Base-by-base conservation (phyloP, 192 early-diverging fungal species). In the Rhizophagus sp. region DNA sequence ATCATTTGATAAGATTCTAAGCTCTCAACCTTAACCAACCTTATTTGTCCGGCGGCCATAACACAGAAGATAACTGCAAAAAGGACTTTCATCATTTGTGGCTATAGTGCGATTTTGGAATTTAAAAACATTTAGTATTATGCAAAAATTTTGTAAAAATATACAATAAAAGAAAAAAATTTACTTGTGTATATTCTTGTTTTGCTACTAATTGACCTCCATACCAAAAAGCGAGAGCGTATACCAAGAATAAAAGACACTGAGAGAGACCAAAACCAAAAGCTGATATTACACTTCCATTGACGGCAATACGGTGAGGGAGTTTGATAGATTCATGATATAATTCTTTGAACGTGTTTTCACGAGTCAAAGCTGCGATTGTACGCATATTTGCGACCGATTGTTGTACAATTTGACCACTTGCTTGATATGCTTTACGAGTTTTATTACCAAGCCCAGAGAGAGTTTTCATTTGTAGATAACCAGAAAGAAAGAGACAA, bases 331-430 rank as follows among this genome's bases (percentile, higher is more conserved):
- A 88, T 1, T 82, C 80, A 15, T 80, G 49, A 80, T 92, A 98
- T 49, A 86, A 82, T 13, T 81, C 72, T 74, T 91, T 88, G 79
- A 98, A 98, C 25, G 83, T 81, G 39, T 85, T 79, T 81, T 97
- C 92, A 65, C 91, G 88, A 15, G 87, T 91, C n/a, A 98, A 87
- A 6, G 95, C 85, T 41, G 91, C 90, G 24, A 98, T 93, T 1
- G 96, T 98, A 27, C 94, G 92, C 64, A 98, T 92, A 70, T 93
- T 91, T 22, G 88, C 84, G 19, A 98, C 92, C 10, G 94, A 93
- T 84, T 97, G 95, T 83, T 89, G 87, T 24, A 96, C 95, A 76
- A 94, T 89, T 83, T 96, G 91, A 75, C 93, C 94, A 50, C 91
- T 88, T 50, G 83, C 73, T 81, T 94, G 92, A 85, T 96, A 95